Percentiles rank a stretch among this genome's conserved stretches.
These are phyloP conservation scores for Calcarisporium arbuscula DNA, from an alignment of 2,329 filamentous ascomycete genomes.

Conservation along the genomic window DNA sequence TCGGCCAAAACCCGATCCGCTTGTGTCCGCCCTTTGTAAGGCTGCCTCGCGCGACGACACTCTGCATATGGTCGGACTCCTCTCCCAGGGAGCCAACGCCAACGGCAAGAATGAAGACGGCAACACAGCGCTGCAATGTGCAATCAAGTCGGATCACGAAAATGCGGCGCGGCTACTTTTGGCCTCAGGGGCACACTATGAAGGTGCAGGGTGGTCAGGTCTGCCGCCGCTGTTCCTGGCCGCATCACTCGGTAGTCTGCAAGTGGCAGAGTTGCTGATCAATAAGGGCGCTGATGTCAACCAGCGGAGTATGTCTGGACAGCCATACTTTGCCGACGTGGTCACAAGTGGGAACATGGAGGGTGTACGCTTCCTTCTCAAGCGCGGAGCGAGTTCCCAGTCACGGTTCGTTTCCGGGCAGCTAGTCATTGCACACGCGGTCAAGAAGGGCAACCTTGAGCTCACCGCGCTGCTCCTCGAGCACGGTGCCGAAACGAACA, in stretches of 20 bases:
- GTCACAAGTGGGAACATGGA: constrained; percentile 17
- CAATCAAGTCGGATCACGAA: constrained; percentile 21
- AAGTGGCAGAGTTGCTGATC: constrained; percentile 21
- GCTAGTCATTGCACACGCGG: constrained; percentile 18
- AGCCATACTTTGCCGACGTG: constrained; percentile 22
- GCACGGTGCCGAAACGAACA: constrained; percentile 27
- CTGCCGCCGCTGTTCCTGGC: constrained; percentile 26
- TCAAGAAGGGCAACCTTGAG: constrained; percentile 20
- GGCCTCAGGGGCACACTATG: constrained; percentile 20
- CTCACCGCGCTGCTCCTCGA: constrained; percentile 20
- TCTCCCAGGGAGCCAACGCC: constrained; percentile 26
- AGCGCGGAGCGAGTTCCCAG: constrained; percentile 22
- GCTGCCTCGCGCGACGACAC: constrained; percentile 23
- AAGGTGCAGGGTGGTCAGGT: constrained; percentile 13
- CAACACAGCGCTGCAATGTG: constrained; percentile 25
- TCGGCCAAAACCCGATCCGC: constrained; percentile 25
- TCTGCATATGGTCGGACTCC: constrained; percentile 22
- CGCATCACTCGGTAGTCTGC: constrained; percentile 18
- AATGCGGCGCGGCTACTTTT: constrained; percentile 26
- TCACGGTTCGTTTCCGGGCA: constrained; percentile 16
- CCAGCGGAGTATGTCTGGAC: constrained; percentile 19
- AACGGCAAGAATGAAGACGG: constrained; percentile 27
- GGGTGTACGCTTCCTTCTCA: constrained; percentile 20
- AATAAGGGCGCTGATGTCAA: constrained; percentile 21
- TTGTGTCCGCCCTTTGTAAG: constrained; percentile 28